A percentile compares a stretch with the other conserved stretches of the same genome.
Conservation (phyloP, 1,139 yeast genomes). For the Taphrina flavorubra region DNA sequence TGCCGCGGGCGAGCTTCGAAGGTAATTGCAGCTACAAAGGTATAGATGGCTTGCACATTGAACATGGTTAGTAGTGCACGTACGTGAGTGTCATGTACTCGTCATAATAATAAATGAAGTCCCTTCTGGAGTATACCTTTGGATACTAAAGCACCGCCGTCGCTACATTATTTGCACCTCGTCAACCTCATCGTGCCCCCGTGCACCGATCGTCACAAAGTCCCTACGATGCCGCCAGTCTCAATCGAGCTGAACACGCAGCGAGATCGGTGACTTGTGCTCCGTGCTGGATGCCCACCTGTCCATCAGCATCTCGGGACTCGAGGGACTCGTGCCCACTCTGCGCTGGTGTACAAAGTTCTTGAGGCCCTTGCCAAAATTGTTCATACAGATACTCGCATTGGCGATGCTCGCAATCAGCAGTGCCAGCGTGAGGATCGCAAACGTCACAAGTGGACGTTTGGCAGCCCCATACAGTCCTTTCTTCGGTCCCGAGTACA, state of each 20-base stretch:
- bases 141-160: background rate
- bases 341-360: slow-evolving; percentile 42
- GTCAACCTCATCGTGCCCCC: too few species aligned
- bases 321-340: slow-evolving; percentile 9
- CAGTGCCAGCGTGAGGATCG: slow-evolving; percentile 57
- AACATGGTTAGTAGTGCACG: too few species aligned
- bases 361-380: slow-evolving; percentile 57
- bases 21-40: background rate
- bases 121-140: too few species aligned
- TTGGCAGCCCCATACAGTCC: slow-evolving; percentile 58
- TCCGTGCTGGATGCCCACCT: slow-evolving; percentile 6
- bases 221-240: too few species aligned
- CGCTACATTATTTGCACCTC: background rate
- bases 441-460: slow-evolving; percentile 58
- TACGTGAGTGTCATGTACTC: background rate
- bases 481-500: slow-evolving; percentile 58
- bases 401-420: slow-evolving; percentile 54
- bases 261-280: background rate
- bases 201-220: too few species aligned
- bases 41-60: too few species aligned
- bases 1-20: too few species aligned
- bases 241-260: slow-evolving; percentile 22
- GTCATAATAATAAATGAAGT: background rate
- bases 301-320: slow-evolving; percentile 26
- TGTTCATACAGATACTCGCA: slow-evolving; percentile 54